Evolutionary conservation across 2,329 filamentous ascomycete species (phyloP), one percentile per base, ranked within the genome.

Genomic region (Pseudogymnoascus sp.): DNA sequence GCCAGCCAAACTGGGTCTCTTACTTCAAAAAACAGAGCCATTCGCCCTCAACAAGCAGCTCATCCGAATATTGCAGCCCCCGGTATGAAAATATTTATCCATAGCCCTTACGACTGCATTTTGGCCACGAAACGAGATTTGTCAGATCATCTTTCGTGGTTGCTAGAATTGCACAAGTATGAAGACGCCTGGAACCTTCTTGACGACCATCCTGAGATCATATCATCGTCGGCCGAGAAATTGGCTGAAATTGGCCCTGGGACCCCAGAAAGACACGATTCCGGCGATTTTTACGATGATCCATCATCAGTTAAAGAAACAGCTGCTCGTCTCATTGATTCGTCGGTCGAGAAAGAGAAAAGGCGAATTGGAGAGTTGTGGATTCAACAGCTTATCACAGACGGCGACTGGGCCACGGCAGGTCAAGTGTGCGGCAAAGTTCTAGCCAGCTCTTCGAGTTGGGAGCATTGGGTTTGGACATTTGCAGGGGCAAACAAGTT

Each of bases 51-150:
- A 10, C 52, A 60, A 15, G 58, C 61, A 29, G 65, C 64, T 37
- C 70, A 74, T 64, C 70, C 70, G 7, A 66, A 71, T 40, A 64
- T 72, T 35, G 63, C 64, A 21, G 65, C 80, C 8, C 78, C 81
- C 37, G 86, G 87, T 6, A 79, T 87, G 67, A 89, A 97, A 70
- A 89, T 99, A 13, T 97, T 97, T 72, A 90, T 99, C 40, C 92
- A 96, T 70, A 97, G 92, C 69, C 94, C 94, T 0, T 99, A 95
- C 71, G 94, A 99, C 74, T 97, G 92, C 69, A 88, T 97, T n/a
- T 78, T 97, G 61, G 90, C 91, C 0, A 90, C 94, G 1, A 92
- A 92, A 72, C 82, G 94, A 67, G 92, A 96, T 70, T 79, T 96
- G 13, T 79, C 85, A 3, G 94, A 99, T 74, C 92, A 96, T 70